These are phyloP conservation scores for Fusarium kyushuense DNA, from an alignment of 2,329 filamentous ascomycete genomes.

Conservation along the genomic window DNA sequence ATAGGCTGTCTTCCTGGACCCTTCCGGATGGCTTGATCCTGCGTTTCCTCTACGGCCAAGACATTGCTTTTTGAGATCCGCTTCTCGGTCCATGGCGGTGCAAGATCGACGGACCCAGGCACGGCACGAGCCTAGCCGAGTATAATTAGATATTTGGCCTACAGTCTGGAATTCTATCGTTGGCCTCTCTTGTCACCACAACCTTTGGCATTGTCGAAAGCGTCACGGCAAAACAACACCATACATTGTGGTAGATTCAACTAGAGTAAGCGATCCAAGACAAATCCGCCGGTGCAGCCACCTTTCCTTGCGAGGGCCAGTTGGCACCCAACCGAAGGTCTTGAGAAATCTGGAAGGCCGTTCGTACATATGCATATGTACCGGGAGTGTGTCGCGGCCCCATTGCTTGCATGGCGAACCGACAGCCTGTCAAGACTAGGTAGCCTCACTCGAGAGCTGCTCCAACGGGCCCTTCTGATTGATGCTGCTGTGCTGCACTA, in stretches of 20 bases:
- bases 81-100: slow-evolving; percentile 29
- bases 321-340: slow-evolving; percentile 29
- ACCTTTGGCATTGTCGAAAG: neutral
- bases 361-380: slow-evolving; percentile 29
- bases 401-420: slow-evolving; percentile 49
- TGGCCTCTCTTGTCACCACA: neutral
- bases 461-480: slow-evolving; percentile 26
- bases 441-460: slow-evolving; percentile 44
- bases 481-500: slow-evolving; percentile 42
- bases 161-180: slow-evolving; percentile 1
- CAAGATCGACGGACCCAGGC: slow-evolving; percentile 43
- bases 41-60: slow-evolving; percentile 20
- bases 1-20: neutral
- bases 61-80: slow-evolving; percentile 34
- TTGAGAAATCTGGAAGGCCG: slow-evolving; percentile 29
- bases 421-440: slow-evolving; percentile 45
- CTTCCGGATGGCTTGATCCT: slow-evolving; percentile 24
- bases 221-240: neutral
- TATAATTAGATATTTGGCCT: neutral
- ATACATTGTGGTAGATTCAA: neutral
- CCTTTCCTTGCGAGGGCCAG: slow-evolving; percentile 3
- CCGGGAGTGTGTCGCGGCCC: slow-evolving; percentile 39
- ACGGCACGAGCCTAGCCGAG: slow-evolving; percentile 47
- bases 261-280: slow-evolving; percentile 19
- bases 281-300: slow-evolving; percentile 22